Evolutionary conservation across 2,329 filamentous ascomycete genomes (phyloP).

Genomic region (Calonectria pauciramosa): DNA sequence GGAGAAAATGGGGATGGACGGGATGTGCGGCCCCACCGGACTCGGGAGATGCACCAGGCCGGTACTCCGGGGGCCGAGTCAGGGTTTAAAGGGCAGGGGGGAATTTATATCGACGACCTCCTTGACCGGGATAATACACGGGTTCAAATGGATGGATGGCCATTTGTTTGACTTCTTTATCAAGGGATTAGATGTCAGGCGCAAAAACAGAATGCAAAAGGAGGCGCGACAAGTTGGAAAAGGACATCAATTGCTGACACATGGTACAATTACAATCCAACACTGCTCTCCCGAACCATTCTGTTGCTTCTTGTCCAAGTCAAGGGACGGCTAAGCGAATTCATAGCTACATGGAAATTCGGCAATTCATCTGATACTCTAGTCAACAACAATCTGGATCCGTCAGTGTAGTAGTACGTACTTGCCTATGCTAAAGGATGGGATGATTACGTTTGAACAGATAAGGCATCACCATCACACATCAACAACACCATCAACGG

Average conservation of each 20-base stretch:
- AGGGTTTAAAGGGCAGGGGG: background rate
- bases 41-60: conserved; percentile 9
- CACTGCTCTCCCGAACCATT: background rate
- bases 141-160: background rate
- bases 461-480: background rate
- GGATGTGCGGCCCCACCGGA: conserved; percentile 7
- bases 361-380: background rate
- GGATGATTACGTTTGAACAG: background rate
- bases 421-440: background rate
- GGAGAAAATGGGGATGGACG: background rate
- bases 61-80: conserved; percentile 11
- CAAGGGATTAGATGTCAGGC: background rate
- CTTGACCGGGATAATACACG: background rate
- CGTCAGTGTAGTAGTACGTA: background rate
- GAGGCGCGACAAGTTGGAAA: background rate
- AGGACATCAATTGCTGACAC: background rate
- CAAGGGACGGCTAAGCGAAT: background rate
- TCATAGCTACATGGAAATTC: background rate
- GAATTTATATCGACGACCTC: background rate
- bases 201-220: background rate
- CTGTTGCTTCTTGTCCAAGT: background rate
- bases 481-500: background rate
- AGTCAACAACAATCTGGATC: background rate
- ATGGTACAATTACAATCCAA: background rate
- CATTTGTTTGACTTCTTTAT: background rate